Evolutionary conservation across 306 rosid species (phyloP), one percentile per base, ranked within the genome.

Genomic region (Lathyrus tuberosus): DNA sequence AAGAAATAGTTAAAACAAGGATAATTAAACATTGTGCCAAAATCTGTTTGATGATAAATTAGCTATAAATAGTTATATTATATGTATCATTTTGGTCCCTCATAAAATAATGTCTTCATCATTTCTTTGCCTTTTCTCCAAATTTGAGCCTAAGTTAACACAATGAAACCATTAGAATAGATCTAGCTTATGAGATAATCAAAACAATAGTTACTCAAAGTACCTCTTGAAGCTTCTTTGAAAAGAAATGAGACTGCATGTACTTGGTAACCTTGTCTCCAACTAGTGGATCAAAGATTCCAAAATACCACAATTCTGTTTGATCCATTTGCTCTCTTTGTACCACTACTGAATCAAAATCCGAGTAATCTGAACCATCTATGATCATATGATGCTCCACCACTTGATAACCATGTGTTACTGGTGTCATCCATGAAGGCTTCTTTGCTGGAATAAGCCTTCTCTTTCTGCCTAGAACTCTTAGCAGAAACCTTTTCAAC

Each of bases 341-440:
- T 3, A 72, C 96, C 84, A 83, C 96, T 20, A 93, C 78, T 20
- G 84, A 81, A 79, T 90, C 96, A 11, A 49, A 49, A 3, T 88
- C 81, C 0, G 79, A 67, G 6, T 80, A 76, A 26, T 74, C 85
- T 62, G 79, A 74, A 59, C 58, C 73, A 22, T 63, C 71, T 24
- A 8, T 53, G 41, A 22, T 42, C 31, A 76, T 37, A 20, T 58
- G 75, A 37, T 66, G 80, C 53, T 81, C 76, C 40, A 82, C 73
- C 9, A 84, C 88, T 22, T 85, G 74, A 48, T 76, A 83, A 2
- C 98, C 98, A 75, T 93, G 93, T 43, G 83, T 74, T 26, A 93
- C 62, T 53, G 97, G 96, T 78, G 75, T 74, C 94, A 93, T 86
- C 98, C 97, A 90, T 61, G 91, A 84, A 5, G 85, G 80, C 62